Percentiles rank a stretch among this genome's conserved stretches.
These are phyloP conservation scores for Coemansia umbellata DNA, from an alignment of 192 early-diverging fungal species.

Conservation along the genomic window DNA sequence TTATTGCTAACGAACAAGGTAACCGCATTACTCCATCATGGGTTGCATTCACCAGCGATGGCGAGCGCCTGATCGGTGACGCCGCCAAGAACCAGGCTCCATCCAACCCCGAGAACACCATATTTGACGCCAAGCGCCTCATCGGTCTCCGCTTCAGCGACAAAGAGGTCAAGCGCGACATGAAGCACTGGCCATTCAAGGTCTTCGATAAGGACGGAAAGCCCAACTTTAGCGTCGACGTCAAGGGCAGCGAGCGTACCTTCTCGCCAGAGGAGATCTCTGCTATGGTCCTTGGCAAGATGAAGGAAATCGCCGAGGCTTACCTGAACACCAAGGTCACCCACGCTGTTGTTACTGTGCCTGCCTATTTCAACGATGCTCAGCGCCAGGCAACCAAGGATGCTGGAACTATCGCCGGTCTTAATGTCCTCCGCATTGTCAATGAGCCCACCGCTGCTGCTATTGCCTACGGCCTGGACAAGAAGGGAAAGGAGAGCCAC, in stretches of 20 bases:
- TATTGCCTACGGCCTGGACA: slow-evolving; percentile 97
- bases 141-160: slow-evolving; percentile 88
- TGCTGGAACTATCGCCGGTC: slow-evolving; percentile 79
- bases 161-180: slow-evolving; percentile 86
- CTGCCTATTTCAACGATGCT: slow-evolving; percentile 95
- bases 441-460: slow-evolving; percentile 92
- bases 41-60: slow-evolving; percentile 83
- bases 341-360: slow-evolving; percentile 95
- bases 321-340: slow-evolving; percentile 85
- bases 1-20: slow-evolving; percentile 97
- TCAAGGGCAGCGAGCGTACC: slow-evolving; percentile 82
- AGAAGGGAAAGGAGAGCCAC: slow-evolving; percentile 82
- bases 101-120: slow-evolving; percentile 84
- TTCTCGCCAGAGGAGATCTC: slow-evolving; percentile 97
- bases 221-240: slow-evolving; percentile 76
- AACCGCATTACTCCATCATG: slow-evolving; percentile 94
- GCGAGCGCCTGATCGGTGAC: slow-evolving; percentile 89
- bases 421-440: slow-evolving; percentile 83
- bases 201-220: slow-evolving; percentile 77
- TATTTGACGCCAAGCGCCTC: slow-evolving; percentile 92
- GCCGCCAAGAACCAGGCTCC: slow-evolving; percentile 94
- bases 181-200: slow-evolving; percentile 95
- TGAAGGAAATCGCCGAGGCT: slow-evolving; percentile 91
- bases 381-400: slow-evolving; percentile 95
- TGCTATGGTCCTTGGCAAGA: slow-evolving; percentile 92